Conservation (phyloP, 768 basidiomycete species). For the Leccinum fibrillosum region DNA sequence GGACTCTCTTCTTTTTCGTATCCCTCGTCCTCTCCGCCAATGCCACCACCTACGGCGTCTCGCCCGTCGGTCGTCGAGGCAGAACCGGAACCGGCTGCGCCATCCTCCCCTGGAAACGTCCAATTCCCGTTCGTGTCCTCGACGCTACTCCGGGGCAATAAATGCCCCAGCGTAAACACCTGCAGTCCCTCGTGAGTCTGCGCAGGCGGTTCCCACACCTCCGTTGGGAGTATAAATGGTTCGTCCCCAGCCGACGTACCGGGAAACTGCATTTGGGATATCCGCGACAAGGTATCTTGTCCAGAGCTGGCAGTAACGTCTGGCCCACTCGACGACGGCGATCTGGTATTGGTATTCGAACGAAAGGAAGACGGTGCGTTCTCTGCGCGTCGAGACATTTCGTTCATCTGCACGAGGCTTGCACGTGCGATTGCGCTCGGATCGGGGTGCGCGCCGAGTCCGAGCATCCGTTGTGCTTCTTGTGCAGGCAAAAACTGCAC, state of each 20-base stretch:
- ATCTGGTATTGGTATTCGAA: conserved; percentile 19
- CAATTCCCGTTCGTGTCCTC: conserved; percentile 59
- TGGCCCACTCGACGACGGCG: conserved; percentile 15
- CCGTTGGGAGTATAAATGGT: conserved; percentile 27
- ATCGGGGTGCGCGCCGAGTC: conserved; percentile 41
- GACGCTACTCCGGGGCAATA: conserved; percentile 54
- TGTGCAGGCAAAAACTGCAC: conserved; percentile 52
- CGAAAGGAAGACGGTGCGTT: conserved; percentile 28
- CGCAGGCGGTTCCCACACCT: conserved; percentile 25
- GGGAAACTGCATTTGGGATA: conserved; percentile 42
- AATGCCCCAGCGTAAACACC: conserved; percentile 77
- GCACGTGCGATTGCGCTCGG: conserved; percentile 59
- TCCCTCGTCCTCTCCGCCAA: conserved; percentile 15
- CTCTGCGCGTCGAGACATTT: conserved; percentile 64
- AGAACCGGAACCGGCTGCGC: conserved; percentile 8
- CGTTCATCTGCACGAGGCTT: conserved; percentile 74
- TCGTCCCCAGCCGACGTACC: conserved; percentile 26
- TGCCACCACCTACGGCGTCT: conserved; percentile 19
- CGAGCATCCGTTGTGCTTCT: conserved; percentile 51
- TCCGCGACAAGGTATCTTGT: conserved; percentile 49
- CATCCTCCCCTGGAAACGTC: conserved; percentile 45
- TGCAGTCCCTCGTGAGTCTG: conserved; percentile 63
- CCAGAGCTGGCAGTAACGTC: conserved; percentile 15
- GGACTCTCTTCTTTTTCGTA: conserved; percentile 27
- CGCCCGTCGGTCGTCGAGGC: conserved; percentile 18